Evolutionary conservation across 768 basidiomycete species (phyloP).

Genomic region (Suillus brevipes): DNA sequence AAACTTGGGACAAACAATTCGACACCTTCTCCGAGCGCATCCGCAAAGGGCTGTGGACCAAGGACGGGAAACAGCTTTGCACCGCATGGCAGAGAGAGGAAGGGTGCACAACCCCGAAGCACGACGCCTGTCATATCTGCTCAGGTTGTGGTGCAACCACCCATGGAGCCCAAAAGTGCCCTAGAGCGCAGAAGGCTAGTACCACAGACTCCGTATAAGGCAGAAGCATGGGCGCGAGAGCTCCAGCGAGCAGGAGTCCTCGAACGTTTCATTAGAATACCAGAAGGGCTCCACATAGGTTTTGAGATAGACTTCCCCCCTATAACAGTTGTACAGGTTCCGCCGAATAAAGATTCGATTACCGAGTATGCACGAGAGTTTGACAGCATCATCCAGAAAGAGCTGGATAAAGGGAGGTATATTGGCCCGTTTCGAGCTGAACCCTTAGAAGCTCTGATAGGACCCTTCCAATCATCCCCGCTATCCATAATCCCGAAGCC

Average conservation of each 20-base stretch:
- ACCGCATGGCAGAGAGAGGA: conserved; percentile 32
- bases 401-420: no score
- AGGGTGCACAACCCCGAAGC: conserved; percentile 27
- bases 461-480: no score
- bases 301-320: conserved; percentile 37
- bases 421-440: no score
- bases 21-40: conserved; percentile 12
- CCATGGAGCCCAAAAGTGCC: conserved; percentile 44
- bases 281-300: conserved; percentile 25
- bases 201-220: conserved; percentile 32
- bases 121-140: conserved; percentile 39
- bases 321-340: conserved; percentile 30
- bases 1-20: conserved; percentile 25
- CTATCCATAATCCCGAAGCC: no score
- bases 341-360: conserved; percentile 18
- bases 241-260: conserved; percentile 22
- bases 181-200: conserved; percentile 32
- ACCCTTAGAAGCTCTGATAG: no score
- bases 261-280: conserved; percentile 28
- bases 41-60: conserved; percentile 19
- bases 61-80: conserved; percentile 31
- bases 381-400: no score
- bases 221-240: conserved; percentile 29
- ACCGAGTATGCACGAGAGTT: no score
- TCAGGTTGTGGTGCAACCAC: conserved; percentile 38